Percentiles rank a stretch among this genome's conserved stretches.
phyloP scores from a whole-genome alignment of 1,284 basidiomycete species.

The Xerocomus amazonicus region DNA sequence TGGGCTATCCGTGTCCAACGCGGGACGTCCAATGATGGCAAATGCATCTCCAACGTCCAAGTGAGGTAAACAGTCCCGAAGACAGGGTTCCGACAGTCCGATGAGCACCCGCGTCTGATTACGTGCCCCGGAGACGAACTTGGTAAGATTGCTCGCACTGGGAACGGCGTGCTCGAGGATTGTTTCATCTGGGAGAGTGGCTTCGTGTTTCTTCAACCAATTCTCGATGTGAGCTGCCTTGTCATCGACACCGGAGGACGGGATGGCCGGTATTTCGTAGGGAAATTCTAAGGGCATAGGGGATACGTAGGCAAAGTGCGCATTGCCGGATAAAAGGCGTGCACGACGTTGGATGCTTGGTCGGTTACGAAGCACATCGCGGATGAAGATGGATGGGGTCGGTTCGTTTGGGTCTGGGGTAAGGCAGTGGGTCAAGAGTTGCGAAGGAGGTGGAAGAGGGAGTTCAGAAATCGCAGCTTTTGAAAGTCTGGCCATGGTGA shows the following conservation, averaged over 20 bases:
- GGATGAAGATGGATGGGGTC: slow-evolving; percentile 49
- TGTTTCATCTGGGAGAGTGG: slow-evolving; percentile 35
- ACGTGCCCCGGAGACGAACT: slow-evolving; percentile 51
- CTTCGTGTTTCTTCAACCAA: slow-evolving; percentile 67
- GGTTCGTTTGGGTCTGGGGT: slow-evolving; percentile 64
- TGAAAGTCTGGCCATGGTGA: slow-evolving; percentile 17
- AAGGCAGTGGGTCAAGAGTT: slow-evolving; percentile 65
- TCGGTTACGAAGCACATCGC: slow-evolving; percentile 43
- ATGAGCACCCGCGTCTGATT: slow-evolving; percentile 66
- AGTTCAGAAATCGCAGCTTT: slow-evolving; percentile 56
- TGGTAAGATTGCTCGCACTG: slow-evolving; percentile 30
- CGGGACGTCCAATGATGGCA: slow-evolving; percentile 54
- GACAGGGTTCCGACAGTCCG: slow-evolving; percentile 60
- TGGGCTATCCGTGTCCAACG: slow-evolving; percentile 37
- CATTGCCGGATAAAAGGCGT: slow-evolving; percentile 52
- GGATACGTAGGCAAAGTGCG: slow-evolving; percentile 80
- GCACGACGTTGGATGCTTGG: slow-evolving; percentile 76
- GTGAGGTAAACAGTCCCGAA: slow-evolving; percentile 78
- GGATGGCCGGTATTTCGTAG: slow-evolving; percentile 64
- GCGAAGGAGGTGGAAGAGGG: slow-evolving; percentile 57
- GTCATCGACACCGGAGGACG: slow-evolving; percentile 46
- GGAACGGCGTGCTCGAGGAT: slow-evolving; percentile 1
- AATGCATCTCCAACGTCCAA: slow-evolving; percentile 86
- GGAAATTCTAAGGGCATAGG: slow-evolving; percentile 87
- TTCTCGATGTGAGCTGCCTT: slow-evolving; percentile 64